Evolutionary conservation across 2,329 filamentous ascomycete species (phyloP).

Genomic region (Aspergillus fumigatiaffinis): DNA sequence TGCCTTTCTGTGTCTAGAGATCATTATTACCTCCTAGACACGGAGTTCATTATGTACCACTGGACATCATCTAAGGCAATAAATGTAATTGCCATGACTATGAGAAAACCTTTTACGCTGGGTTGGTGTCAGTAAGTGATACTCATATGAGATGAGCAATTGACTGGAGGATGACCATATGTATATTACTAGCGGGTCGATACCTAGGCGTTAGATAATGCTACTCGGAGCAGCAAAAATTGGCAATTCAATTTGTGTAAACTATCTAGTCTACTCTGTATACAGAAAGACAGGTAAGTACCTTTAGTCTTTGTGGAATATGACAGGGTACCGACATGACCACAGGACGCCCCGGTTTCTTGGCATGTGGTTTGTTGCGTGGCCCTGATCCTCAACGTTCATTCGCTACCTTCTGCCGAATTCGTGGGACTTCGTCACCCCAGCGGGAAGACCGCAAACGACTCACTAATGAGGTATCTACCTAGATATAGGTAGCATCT

Average conservation of each 20-base stretch:
- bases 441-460: constrained; percentile 7
- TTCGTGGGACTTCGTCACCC: constrained; percentile 28
- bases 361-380: constrained; percentile 2
- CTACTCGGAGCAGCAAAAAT: not conserved
- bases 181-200: not conserved
- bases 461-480: not conserved
- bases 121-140: not conserved
- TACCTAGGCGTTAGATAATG: not conserved
- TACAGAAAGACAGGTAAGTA: not conserved
- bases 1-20: no score
- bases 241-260: no score
- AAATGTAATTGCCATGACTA: not conserved
- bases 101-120: no score
- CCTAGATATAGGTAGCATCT: not conserved
- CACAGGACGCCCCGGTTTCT: not conserved
- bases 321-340: not conserved
- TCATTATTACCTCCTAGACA: not conserved
- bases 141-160: not conserved
- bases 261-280: no score
- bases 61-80: not conserved
- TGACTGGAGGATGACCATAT: not conserved
- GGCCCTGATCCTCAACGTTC: constrained; percentile 19
- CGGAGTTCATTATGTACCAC: not conserved
- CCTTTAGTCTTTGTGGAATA: not conserved
- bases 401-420: constrained; percentile 16